These are phyloP conservation scores for Pichia sorboxylosa DNA, from an alignment of 1,139 yeast species.

Conservation along the genomic window DNA sequence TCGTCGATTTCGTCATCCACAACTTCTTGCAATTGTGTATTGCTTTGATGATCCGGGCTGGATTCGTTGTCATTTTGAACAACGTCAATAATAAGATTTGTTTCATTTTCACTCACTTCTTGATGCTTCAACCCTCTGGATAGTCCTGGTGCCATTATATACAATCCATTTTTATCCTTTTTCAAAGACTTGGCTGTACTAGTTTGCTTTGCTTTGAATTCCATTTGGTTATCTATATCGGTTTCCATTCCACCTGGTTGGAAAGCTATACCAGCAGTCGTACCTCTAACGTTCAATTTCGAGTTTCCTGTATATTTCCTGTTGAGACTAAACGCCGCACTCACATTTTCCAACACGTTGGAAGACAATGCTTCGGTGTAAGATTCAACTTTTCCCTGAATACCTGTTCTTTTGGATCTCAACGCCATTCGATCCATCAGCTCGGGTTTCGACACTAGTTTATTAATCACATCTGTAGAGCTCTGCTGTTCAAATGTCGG, in stretches of 20 bases:
- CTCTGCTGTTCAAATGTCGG: constrained; percentile 25
- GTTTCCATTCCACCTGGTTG: constrained; percentile 76
- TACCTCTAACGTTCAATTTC: constrained; percentile 50
- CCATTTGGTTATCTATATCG: no score
- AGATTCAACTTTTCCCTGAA: constrained; percentile 53
- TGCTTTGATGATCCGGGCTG: neutral
- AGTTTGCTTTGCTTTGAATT: constrained; percentile 13
- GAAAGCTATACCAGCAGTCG: constrained; percentile 72
- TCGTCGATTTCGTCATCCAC: neutral
- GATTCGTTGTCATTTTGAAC: neutral
- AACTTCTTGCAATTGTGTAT: no score
- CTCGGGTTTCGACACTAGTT: constrained; percentile 39
- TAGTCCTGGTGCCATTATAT: constrained; percentile 76
- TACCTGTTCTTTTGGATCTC: constrained; percentile 60
- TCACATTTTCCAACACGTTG: constrained; percentile 1
- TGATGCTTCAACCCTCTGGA: constrained; percentile 45
- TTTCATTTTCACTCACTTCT: constrained; percentile 1
- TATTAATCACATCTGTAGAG: constrained; percentile 14
- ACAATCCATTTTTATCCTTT: constrained; percentile 61
- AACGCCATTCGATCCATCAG: constrained; percentile 44
- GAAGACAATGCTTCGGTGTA: constrained; percentile 15
- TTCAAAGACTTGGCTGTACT: constrained; percentile 37
- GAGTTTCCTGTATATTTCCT: constrained; percentile 56
- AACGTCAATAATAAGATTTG: neutral
- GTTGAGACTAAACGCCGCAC: constrained; percentile 57